Evolutionary conservation across 169 alveolate species (phyloP), one percentile per base, ranked within the genome.

Genomic region (Eimeria necatrix): DNA sequence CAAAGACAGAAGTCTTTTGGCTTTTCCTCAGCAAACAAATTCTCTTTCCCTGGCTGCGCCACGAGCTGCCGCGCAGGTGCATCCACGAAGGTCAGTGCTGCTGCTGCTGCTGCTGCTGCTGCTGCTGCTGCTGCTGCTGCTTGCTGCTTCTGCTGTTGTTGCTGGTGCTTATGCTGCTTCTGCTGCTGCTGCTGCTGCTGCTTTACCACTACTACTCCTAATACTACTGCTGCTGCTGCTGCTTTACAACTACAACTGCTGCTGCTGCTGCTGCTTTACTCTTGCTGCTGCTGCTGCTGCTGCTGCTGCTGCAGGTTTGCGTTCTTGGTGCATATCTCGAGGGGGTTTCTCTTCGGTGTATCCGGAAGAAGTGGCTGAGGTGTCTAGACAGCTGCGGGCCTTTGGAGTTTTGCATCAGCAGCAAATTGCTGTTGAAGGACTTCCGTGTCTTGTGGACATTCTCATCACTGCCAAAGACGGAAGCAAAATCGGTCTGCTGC

Each of bases 241-340:
- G 64, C 64, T 56, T 14, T 9, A 14, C 64, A 56, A 56, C 20
- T 56, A 14, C 64, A 9, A 14, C 20, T 56, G 64, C 64, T 56
- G 64, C 14, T 14, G 20, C 64, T 8, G 64, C 64, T 8, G 64
- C 84, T 10, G 6, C 84, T 4, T 41, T 26, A 46, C 46, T 1
- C 22, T 10, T 53, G 4, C 64, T 56, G n/a, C n/a, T n/a, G n/a
- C n/a, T n/a, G n/a, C 8, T 56, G 76, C 26, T 64, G 41, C 76
- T 78, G 59, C 16, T 78, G 88, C 18, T 48, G 64, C 64, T 18
- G 59, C 86, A 93, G 96, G 96, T 10, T 24, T 95, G n/a, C 94
- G 96, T 0, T 94, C 96, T 53, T 95, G 96, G 96, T 84, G 94
- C 86, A 41, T 95, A 85, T 94, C 73, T 26, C 95, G 96, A 0